Conservation (phyloP, 2,329 filamentous ascomycete species). For the Penicillium sp. region DNA sequence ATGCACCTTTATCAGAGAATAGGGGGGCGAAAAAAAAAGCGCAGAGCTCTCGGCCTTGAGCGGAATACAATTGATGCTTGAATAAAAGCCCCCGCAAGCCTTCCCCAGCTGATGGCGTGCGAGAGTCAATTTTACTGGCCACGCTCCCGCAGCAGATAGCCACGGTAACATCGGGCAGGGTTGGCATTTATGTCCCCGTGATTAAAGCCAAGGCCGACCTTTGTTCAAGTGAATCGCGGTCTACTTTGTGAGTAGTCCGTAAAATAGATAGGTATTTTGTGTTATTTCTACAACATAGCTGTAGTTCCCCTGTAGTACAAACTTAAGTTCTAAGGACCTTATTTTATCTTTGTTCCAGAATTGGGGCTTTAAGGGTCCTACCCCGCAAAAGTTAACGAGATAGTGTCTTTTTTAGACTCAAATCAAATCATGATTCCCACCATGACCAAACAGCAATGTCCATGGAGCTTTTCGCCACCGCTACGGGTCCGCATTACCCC, state of each 20-base stretch:
- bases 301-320: no score
- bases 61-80: slow-evolving; percentile 5
- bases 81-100: slow-evolving; percentile 12
- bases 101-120: slow-evolving; percentile 14
- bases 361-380: no score
- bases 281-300: no score
- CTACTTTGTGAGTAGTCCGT: not conserved
- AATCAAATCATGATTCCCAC: no score
- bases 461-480: not conserved
- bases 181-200: slow-evolving; percentile 15
- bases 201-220: not conserved
- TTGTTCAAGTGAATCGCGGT: not conserved
- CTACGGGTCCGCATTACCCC: not conserved
- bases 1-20: not conserved
- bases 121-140: slow-evolving; percentile 18
- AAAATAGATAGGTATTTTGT: no score
- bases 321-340: no score
- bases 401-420: no score
- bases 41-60: slow-evolving; percentile 1
- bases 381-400: no score
- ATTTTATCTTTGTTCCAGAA: no score
- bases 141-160: slow-evolving; percentile 7
- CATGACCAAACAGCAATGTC: no score
- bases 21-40: not conserved
- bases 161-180: slow-evolving; percentile 25